Evolutionary conservation across 371 early-diverging fungal species (phyloP), one percentile per base, ranked within the genome.

Genomic region (Nematocida ausubeli): DNA sequence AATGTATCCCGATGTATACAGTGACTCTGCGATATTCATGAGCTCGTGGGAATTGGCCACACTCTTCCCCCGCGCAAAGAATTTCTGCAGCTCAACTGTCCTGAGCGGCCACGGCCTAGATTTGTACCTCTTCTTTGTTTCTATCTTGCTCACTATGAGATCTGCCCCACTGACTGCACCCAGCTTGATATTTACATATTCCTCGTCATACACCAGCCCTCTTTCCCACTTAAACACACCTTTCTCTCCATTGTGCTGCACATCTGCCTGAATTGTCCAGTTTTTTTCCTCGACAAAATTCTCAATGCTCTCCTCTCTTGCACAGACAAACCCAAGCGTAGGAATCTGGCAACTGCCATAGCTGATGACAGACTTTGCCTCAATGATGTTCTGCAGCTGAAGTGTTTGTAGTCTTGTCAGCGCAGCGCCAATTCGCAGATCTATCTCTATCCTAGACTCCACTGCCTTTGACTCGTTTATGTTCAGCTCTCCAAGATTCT

Each of bases 341-440:
- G 99, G 99, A 64, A 99, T 95, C 83, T 99, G 99, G 85, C 99
- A 99, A 3, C 94, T 89, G 0, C 97, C 99, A 86, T 92, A 97
- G 80, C 92, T 92, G 14, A 98, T 81, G 2, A 94, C 75, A 39
- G 70, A 47, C 60, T 79, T 75, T 14, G 67, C 30, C 22, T 68
- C 63, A 9, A 52, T 7, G 26, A 26, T 19, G 22, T 64, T 55
- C 52, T 88, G 87, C 7, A 93, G 85, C 2, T 82, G 81, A 2
- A 93, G 69, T 0, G 97, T 95, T 84, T 95, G 96, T 49, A 95
- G 89, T 3, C 98, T 88, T 5, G 97, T 97, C 82, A 98, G 92
- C 0, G 94, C 91, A 2, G 93, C 91, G 0, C 99, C 99, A 52
- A 94, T 91, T 24, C 98, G 87, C 55, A 98, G 86, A 87, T 99